Conservation (phyloP, 2,329 filamentous ascomycete species). For the Colletotrichum liaoningense region DNA sequence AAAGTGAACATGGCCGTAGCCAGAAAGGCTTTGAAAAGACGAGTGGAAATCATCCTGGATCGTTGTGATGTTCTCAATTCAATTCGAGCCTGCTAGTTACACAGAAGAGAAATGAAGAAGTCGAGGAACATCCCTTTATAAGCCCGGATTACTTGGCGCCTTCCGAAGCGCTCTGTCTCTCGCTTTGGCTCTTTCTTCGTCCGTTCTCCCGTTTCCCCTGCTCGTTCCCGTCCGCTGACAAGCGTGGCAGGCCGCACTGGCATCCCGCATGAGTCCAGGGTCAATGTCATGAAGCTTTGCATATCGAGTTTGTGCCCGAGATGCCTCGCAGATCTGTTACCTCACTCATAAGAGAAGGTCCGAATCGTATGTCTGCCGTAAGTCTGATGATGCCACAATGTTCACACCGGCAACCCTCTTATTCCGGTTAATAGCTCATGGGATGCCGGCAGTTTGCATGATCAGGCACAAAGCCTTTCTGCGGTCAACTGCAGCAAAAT, state of each 20-base stretch:
- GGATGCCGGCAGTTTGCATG: neutral
- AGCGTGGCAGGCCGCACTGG: slow-evolving; percentile 46
- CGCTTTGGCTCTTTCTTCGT: neutral
- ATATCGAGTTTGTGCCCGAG: neutral
- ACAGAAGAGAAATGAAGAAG: neutral
- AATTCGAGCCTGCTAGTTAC: neutral
- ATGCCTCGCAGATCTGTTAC: neutral
- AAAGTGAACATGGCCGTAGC: neutral
- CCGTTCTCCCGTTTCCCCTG: neutral
- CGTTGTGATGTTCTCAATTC: neutral
- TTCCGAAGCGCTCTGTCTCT: neutral
- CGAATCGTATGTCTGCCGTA: neutral
- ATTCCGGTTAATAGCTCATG: neutral
- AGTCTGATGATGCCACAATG: neutral
- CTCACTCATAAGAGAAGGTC: neutral
- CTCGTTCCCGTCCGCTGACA: neutral
- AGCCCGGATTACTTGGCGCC: neutral
- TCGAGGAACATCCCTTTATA: neutral
- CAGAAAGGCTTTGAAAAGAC: neutral
- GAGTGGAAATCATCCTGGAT: neutral
- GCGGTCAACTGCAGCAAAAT: neutral
- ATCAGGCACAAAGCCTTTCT: neutral
- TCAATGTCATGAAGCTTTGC: neutral
- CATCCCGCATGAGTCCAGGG: slow-evolving; percentile 48
- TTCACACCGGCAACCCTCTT: neutral